Evolutionary conservation across 139 green algal genomes (phyloP), one percentile per base, ranked within the genome.

Genomic region (Chlamydomonas urium): DNA sequence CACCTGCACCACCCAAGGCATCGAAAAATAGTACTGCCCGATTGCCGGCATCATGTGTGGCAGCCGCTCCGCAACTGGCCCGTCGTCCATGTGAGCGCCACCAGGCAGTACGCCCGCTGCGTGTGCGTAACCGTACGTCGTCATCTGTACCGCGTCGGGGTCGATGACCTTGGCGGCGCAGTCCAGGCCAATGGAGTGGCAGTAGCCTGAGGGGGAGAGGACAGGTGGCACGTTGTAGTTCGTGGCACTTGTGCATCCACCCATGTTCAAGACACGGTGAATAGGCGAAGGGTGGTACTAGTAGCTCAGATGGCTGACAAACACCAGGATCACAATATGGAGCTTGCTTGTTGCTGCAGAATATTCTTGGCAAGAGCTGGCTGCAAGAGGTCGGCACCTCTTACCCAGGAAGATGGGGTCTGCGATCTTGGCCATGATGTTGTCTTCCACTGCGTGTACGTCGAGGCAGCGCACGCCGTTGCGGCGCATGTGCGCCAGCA

Each of bases 371-470:
- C n/a, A n/a, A n/a, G n/a, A n/a, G n/a, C n/a, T n/a, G n/a, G n/a
- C n/a, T n/a, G n/a, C n/a, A n/a, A n/a, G n/a, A n/a, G n/a, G 10
- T 50, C 42, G 14, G 42, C 42, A 8, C 42, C 42, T 50, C 53
- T 63, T 21, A 63, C 77, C 78, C 36, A 84, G 14, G 69, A 84
- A 84, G 35, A 66, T 68, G 19, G 78, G 69, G 63, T 84, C 73
- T 26, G 69, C 62, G 33, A 66, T 59, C 4, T 68, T 56, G 0
- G 53, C 69, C 69, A 78, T 38, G 24, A 73, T n/a, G 69, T 84
- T 80, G 65, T 84, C 78, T 32, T 84, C 78, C 63, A 78, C 4
- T 36, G 69, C 31, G 33, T 69, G 34, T 28, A 84, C 69, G 21
- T 84, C 69, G 3, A 84, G 2, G 32, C 38, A 66, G 6, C 59